phyloP scores from a whole-genome alignment of 257 asterid genomes.

The Solanum piurae region DNA sequence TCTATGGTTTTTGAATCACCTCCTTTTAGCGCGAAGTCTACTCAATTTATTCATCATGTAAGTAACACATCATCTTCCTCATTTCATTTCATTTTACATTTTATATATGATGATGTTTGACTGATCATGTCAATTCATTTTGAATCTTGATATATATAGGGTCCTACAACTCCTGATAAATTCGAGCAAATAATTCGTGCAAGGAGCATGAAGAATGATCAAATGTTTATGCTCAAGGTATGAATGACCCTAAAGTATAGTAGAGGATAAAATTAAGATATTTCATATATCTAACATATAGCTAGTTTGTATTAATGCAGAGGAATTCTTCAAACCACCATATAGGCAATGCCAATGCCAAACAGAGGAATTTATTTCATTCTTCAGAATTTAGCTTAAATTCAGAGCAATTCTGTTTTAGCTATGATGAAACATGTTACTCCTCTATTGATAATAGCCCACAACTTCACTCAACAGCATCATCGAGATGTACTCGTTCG shows the following conservation, averaged over 20 bases:
- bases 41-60: slow-evolving; percentile 36
- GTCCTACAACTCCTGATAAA: slow-evolving; percentile 80
- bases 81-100: not conserved
- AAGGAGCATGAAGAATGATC: slow-evolving; percentile 41
- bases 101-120: not conserved
- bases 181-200: slow-evolving; percentile 38
- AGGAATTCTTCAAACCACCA: slow-evolving; percentile 31
- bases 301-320: slow-evolving; percentile 19
- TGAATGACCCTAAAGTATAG: not conserved
- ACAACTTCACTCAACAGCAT: slow-evolving; percentile 25
- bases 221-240: slow-evolving; percentile 33
- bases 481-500: slow-evolving; percentile 20
- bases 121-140: not conserved
- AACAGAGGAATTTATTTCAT: slow-evolving; percentile 27
- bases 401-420: slow-evolving; percentile 32
- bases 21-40: slow-evolving; percentile 32
- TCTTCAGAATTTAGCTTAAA: slow-evolving; percentile 42
- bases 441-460: slow-evolving; percentile 52
- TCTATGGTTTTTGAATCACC: slow-evolving; percentile 36
- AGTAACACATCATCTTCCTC: not conserved
- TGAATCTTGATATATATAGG: slow-evolving; percentile 32
- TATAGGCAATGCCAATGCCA: not conserved
- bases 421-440: slow-evolving; percentile 33
- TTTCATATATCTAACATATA: not conserved
- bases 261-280: not conserved